These are phyloP conservation scores for Craterostigma plantagineum DNA, from an alignment of 257 asterid species.

Conservation along the genomic window DNA sequence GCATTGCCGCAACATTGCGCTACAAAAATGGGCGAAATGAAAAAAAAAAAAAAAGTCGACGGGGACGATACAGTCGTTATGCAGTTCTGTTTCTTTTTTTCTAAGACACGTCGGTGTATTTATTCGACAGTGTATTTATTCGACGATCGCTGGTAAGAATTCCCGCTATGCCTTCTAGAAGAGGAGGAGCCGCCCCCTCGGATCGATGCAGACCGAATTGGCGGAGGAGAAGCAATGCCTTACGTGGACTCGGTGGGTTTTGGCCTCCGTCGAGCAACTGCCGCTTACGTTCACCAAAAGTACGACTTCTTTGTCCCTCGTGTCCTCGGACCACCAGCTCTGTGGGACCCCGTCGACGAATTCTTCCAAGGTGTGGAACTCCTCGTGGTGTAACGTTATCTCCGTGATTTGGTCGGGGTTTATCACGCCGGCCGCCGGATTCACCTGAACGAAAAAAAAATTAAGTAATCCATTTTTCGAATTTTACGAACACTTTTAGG, in stretches of 20 bases:
- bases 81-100: too few relatives aligned
- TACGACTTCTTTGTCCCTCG: constrained; percentile 56
- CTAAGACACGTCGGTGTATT: too few relatives aligned
- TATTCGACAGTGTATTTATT: too few relatives aligned
- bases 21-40: too few relatives aligned
- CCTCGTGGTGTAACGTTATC: constrained; percentile 51
- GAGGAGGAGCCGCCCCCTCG: constrained; percentile 8
- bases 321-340: constrained; percentile 75
- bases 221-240: constrained; percentile 32
- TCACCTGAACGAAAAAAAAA: constrained; percentile 38
- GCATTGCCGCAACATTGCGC: too few relatives aligned
- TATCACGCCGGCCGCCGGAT: constrained; percentile 63
- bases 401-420: constrained; percentile 51
- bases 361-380: constrained; percentile 46
- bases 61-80: too few relatives aligned
- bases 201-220: constrained; percentile 11
- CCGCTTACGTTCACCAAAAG: constrained; percentile 46
- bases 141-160: too few relatives aligned
- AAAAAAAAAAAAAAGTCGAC: too few relatives aligned
- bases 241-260: constrained; percentile 36
- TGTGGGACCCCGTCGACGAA: constrained; percentile 54
- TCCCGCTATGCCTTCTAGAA: too few relatives aligned
- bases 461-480: too few relatives aligned
- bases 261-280: constrained; percentile 33
- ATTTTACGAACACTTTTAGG: too few relatives aligned